Evolutionary conservation across 768 basidiomycete genomes (phyloP).

Genomic region (Pholiota microspora): DNA sequence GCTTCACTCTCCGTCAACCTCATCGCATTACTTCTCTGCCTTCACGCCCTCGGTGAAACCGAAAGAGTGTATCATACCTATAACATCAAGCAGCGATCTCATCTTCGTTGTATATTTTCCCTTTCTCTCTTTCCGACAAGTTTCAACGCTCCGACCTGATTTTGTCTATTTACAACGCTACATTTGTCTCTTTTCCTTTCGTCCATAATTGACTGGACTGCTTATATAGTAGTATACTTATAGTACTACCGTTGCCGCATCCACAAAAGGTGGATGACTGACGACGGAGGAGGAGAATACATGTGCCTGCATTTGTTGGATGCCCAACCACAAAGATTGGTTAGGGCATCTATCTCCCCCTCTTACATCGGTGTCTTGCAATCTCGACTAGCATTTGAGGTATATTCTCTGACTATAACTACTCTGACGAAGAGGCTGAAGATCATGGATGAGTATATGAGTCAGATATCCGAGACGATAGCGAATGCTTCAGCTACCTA

Average conservation of each 20-base stretch:
- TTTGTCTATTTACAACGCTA: slow-evolving; percentile 18
- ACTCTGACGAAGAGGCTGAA: too few relatives aligned
- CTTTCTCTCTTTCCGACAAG: slow-evolving; percentile 5
- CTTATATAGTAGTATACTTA: slow-evolving; percentile 13
- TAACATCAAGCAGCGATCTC: not conserved
- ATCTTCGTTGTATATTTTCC: slow-evolving; percentile 9
- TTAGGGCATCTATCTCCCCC: slow-evolving; percentile 16
- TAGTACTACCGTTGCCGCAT: slow-evolving; percentile 11
- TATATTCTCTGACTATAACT: too few relatives aligned
- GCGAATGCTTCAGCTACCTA: not conserved
- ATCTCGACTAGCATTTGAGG: not conserved
- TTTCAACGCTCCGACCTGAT: slow-evolving; percentile 6
- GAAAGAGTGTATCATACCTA: not conserved
- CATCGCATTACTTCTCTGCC: not conserved
- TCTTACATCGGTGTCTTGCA: not conserved
- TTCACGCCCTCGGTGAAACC: too few relatives aligned
- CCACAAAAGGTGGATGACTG: slow-evolving; percentile 12
- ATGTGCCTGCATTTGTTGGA: slow-evolving; percentile 13
- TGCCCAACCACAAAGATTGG: slow-evolving; percentile 18
- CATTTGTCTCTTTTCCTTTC: slow-evolving; percentile 14
- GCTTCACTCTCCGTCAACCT: not conserved
- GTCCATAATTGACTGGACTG: slow-evolving; percentile 6
- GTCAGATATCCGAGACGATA: too few relatives aligned
- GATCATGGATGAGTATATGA: too few relatives aligned
- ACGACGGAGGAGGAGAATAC: slow-evolving; percentile 18